Evolutionary conservation across 208 protist species (phyloP).

Genomic region (Acanthamoeba triangularis): DNA sequence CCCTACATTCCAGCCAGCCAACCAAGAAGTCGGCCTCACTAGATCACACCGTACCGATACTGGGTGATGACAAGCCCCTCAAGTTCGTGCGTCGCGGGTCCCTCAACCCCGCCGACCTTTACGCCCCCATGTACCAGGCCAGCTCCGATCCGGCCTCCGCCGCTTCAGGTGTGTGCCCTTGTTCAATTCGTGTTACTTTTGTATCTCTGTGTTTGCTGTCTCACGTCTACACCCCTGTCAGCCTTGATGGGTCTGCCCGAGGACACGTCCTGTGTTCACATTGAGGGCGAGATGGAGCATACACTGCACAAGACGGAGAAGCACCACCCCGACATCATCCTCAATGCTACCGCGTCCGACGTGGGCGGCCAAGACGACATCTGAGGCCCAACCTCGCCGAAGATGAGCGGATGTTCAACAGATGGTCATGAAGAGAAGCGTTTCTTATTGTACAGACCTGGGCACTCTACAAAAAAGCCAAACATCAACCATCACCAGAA

Average conservation of each 20-base stretch:
- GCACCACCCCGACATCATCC: slow-evolving; percentile 42
- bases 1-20: background rate
- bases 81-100: background rate
- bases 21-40: background rate
- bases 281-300: slow-evolving; percentile 17
- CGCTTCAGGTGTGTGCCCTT: background rate
- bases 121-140: slow-evolving; percentile 25
- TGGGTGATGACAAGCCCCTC: slow-evolving; percentile 12
- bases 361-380: slow-evolving; percentile 40
- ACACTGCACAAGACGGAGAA: slow-evolving; percentile 32
- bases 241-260: background rate
- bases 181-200: background rate
- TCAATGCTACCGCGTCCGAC: background rate
- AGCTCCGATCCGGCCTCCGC: background rate
- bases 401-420: background rate
- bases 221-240: background rate
- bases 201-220: background rate
- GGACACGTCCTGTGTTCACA: background rate
- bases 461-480: too few species aligned
- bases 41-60: background rate
- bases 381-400: background rate
- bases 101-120: background rate
- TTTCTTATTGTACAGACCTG: background rate
- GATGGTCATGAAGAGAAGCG: too few species aligned
- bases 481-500: background rate